A percentile compares a stretch with the other conserved stretches of the same genome.
phyloP scores from a whole-genome alignment of 148 eudicot species.

The Amaranthus hypochondriacus region DNA sequence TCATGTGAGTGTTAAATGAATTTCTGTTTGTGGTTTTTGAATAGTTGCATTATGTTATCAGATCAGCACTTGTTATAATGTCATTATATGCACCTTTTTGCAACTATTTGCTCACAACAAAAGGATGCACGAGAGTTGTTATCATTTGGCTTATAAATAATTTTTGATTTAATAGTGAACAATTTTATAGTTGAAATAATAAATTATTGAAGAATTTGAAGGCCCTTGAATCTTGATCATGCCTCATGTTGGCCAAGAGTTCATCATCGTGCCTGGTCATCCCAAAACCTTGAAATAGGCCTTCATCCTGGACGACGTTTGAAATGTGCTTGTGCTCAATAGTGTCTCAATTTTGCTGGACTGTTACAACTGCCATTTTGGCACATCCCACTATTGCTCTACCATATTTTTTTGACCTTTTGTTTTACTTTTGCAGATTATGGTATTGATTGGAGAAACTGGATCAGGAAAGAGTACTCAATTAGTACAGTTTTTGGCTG shows the following conservation, averaged over 20 bases:
- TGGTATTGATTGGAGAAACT: slow-evolving; percentile 88
- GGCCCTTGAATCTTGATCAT: no score
- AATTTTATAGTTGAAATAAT: no score
- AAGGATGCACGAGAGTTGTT: no score
- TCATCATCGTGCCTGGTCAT: not conserved
- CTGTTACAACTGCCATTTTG: not conserved
- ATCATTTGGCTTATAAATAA: no score
- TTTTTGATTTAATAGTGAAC: no score
- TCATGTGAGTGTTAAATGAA: no score
- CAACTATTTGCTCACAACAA: no score
- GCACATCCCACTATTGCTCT: not conserved
- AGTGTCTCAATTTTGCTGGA: not conserved
- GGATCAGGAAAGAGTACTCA: slow-evolving; percentile 98
- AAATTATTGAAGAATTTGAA: no score
- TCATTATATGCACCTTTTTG: no score
- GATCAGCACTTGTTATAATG: no score
- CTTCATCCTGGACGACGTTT: not conserved
- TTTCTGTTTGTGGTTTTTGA: no score
- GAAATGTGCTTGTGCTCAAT: not conserved
- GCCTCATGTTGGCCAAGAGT: not conserved
- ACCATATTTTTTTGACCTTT: slow-evolving; percentile 1
- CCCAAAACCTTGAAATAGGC: not conserved
- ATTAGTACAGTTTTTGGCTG: slow-evolving; percentile 81
- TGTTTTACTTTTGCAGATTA: slow-evolving; percentile 40
- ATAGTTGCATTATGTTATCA: no score